Conservation (phyloP, 495 filamentous ascomycete genomes). For the Endocarpon pusillum region DNA sequence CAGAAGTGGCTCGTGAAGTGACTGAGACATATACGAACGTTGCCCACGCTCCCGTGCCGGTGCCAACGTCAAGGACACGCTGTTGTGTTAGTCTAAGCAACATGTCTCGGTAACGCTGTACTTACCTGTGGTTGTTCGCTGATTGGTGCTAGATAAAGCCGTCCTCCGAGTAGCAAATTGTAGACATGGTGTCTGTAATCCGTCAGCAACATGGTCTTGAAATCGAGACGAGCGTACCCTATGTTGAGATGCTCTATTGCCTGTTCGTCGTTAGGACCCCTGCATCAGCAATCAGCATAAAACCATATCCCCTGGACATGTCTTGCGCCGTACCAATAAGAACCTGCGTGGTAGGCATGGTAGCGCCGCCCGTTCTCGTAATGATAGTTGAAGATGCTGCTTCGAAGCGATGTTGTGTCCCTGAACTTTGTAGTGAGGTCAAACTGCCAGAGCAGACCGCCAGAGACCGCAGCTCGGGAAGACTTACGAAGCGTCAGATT, state of each 20-base stretch:
- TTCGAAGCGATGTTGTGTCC: slow-evolving; percentile 11
- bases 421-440: too few species aligned
- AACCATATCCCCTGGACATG: too few species aligned
- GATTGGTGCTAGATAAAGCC: slow-evolving; percentile 31
- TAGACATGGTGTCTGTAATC: slow-evolving; percentile 23
- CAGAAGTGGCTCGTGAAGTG: slow-evolving; percentile 3
- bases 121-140: slow-evolving; percentile 19
- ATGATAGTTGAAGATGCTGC: slow-evolving; percentile 11
- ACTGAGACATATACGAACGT: slow-evolving; percentile 14
- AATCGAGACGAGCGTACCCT: too few species aligned
- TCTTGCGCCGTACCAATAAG: too few species aligned
- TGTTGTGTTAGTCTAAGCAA: slow-evolving; percentile 18
- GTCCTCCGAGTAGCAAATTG: slow-evolving; percentile 23
- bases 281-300: too few species aligned
- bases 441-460: too few species aligned
- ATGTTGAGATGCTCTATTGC: slow-evolving; percentile 16
- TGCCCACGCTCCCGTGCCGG: slow-evolving; percentile 37
- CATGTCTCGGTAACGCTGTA: background rate
- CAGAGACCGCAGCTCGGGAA: too few species aligned
- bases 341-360: slow-evolving; percentile 11
- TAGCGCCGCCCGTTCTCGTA: slow-evolving; percentile 17
- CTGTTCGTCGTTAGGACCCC: slow-evolving; percentile 16
- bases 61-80: slow-evolving; percentile 38
- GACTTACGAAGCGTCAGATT: too few species aligned
- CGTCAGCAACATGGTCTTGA: too few species aligned